Evolutionary conservation across 805 yeast genomes (phyloP).

Genomic region (Hanseniaspora lindneri): DNA sequence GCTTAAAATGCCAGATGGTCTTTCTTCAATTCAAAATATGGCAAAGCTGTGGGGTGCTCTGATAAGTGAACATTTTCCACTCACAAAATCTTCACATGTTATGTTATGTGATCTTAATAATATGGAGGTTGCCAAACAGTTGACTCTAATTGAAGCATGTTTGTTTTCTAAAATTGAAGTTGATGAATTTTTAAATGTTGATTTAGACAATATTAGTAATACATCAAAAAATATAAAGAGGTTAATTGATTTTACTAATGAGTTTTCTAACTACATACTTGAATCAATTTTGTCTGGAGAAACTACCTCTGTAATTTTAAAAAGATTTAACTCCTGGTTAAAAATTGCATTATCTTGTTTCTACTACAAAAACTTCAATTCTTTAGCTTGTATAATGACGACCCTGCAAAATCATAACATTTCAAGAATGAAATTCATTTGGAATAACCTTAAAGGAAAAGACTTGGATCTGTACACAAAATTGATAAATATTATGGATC

Average conservation of each 20-base stretch:
- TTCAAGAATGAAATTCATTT: slow-evolving; percentile 47
- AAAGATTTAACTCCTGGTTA: slow-evolving; percentile 56
- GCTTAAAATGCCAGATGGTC: slow-evolving; percentile 20
- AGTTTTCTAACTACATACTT: slow-evolving; percentile 57
- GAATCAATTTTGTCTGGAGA: slow-evolving; percentile 55
- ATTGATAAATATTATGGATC: slow-evolving; percentile 57
- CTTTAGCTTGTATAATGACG: slow-evolving; percentile 68
- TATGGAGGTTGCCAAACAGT: slow-evolving; percentile 63
- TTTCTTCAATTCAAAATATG: slow-evolving; percentile 2
- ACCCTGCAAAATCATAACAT: slow-evolving; percentile 61
- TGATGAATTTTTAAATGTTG: slow-evolving; percentile 51
- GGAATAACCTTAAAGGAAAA: slow-evolving; percentile 48
- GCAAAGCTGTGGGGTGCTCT: slow-evolving; percentile 31
- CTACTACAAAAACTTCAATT: slow-evolving; percentile 63
- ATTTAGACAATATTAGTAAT: slow-evolving; percentile 46
- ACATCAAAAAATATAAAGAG: slow-evolving; percentile 52
- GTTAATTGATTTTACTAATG: slow-evolving; percentile 56
- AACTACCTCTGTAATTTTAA: slow-evolving; percentile 22
- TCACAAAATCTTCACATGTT: slow-evolving; percentile 15
- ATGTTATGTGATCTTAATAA: slow-evolving; percentile 42
- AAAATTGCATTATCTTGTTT: slow-evolving; percentile 61
- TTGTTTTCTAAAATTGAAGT: slow-evolving; percentile 53
- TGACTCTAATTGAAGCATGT: slow-evolving; percentile 58
- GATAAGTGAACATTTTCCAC: slow-evolving; percentile 31
- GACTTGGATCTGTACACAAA: slow-evolving; percentile 52